Conservation (phyloP, 1,284 basidiomycete species). For the Sanghuangporus sanghuang region DNA sequence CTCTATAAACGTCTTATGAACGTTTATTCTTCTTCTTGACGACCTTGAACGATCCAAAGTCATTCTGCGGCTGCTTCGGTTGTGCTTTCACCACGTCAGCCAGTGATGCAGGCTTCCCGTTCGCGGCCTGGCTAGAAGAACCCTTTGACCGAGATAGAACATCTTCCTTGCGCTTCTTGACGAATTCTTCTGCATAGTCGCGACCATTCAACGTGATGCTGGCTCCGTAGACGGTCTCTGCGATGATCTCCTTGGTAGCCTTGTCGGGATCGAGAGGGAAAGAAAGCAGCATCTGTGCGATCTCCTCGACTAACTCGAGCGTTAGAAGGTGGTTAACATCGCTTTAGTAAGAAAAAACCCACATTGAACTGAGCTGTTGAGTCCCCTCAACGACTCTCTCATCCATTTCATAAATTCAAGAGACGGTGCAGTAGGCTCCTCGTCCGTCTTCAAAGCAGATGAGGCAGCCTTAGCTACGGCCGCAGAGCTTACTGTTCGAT, state of each 20-base stretch:
- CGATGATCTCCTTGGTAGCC: conserved; percentile 82
- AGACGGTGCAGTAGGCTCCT: conserved; percentile 63
- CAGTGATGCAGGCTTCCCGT: conserved; percentile 61
- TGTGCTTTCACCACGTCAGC: conserved; percentile 87
- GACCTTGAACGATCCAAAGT: conserved; percentile 85
- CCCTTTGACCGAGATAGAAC: conserved; percentile 45
- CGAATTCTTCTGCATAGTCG: conserved; percentile 90
- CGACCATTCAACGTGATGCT: conserved; percentile 93
- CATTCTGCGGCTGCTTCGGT: conserved; percentile 67
- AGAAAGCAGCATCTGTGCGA: conserved; percentile 84
- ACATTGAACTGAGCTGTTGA: conserved; percentile 81
- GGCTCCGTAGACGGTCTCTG: conserved; percentile 89
- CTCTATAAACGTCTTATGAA: neutral
- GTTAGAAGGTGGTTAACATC: conserved; percentile 7
- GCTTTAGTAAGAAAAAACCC: conserved; percentile 24
- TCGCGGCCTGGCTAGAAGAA: conserved; percentile 31
- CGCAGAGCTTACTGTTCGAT: conserved; percentile 32
- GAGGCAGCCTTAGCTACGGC: conserved; percentile 31
- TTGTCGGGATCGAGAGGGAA: conserved; percentile 88
- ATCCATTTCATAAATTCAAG: conserved; percentile 93
- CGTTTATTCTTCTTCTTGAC: conserved; percentile 93
- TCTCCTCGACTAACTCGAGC: conserved; percentile 73
- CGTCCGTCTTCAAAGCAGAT: conserved; percentile 45
- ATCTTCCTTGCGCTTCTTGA: conserved; percentile 80
- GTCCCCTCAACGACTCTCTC: conserved; percentile 81